Conservation (phyloP, 495 filamentous ascomycete species). For the Neurospora sp. region DNA sequence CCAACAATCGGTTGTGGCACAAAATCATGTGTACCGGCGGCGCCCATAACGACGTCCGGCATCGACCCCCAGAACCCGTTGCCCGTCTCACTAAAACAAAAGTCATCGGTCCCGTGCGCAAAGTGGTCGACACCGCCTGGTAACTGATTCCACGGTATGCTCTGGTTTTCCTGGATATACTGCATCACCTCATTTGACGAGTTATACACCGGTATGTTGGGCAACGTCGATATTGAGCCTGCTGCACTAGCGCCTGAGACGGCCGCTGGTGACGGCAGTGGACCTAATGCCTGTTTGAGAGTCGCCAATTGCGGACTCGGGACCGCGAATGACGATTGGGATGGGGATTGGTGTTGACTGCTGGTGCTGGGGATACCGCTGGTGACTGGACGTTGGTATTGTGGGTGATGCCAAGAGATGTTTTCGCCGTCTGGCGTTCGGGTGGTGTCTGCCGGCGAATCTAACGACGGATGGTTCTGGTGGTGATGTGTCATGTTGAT, state of each 20-base stretch:
- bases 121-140: conserved; percentile 34
- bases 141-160: conserved; percentile 20
- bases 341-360: conserved; percentile 5
- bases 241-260: neutral
- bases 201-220: conserved; percentile 12
- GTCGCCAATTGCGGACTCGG: conserved; percentile 9
- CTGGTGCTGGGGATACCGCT: neutral
- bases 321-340: conserved; percentile 9
- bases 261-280: conserved; percentile 3
- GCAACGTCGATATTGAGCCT: neutral
- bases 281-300: conserved; percentile 1
- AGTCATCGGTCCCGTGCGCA: conserved; percentile 25
- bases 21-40: neutral
- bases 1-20: neutral
- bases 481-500: conserved; percentile 32
- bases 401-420: neutral
- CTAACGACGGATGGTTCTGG: conserved; percentile 5
- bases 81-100: conserved; percentile 10
- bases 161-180: conserved; percentile 22
- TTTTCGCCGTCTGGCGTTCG: neutral
- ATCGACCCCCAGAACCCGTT: conserved; percentile 20
- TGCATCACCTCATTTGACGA: conserved; percentile 15
- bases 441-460: no score
- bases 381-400: neutral
- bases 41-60: conserved; percentile 1